Evolutionary conservation across 1,139 yeast genomes (phyloP).

Genomic region (Kodamaea arcana): DNA sequence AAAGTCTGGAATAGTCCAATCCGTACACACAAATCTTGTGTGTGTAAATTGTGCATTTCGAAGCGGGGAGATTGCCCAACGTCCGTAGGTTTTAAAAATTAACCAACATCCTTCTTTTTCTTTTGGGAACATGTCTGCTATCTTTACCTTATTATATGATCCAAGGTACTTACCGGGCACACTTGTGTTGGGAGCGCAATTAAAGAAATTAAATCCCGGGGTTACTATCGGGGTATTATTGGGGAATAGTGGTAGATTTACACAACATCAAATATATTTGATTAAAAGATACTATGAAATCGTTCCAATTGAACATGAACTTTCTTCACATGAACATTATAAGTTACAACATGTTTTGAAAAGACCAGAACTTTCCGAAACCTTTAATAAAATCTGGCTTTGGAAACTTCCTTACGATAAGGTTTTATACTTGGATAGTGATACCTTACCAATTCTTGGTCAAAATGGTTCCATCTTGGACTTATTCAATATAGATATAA

Average conservation of each 20-base stretch:
- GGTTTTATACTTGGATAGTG: conserved; percentile 77
- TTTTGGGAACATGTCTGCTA: conserved; percentile 31
- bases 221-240: conserved; percentile 30
- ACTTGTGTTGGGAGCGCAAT: conserved; percentile 51
- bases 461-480: conserved; percentile 35
- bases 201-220: conserved; percentile 17
- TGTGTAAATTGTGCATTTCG: not conserved
- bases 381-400: conserved; percentile 69
- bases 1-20: not conserved
- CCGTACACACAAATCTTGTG: not conserved
- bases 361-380: conserved; percentile 70
- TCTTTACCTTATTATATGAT: conserved; percentile 64
- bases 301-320: conserved; percentile 27
- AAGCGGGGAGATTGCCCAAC: not conserved
- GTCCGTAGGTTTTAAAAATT: not conserved
- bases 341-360: conserved; percentile 39
- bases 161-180: conserved; percentile 75
- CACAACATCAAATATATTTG: conserved; percentile 24
- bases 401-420: conserved; percentile 63
- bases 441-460: conserved; percentile 58
- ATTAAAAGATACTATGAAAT: conserved; percentile 27
- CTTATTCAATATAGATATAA: conserved; percentile 29
- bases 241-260: conserved; percentile 26
- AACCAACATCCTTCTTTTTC: not conserved
- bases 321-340: conserved; percentile 23